Base-by-base conservation (phyloP, 345 rosid genomes). In the Aegle marmelos region DNA sequence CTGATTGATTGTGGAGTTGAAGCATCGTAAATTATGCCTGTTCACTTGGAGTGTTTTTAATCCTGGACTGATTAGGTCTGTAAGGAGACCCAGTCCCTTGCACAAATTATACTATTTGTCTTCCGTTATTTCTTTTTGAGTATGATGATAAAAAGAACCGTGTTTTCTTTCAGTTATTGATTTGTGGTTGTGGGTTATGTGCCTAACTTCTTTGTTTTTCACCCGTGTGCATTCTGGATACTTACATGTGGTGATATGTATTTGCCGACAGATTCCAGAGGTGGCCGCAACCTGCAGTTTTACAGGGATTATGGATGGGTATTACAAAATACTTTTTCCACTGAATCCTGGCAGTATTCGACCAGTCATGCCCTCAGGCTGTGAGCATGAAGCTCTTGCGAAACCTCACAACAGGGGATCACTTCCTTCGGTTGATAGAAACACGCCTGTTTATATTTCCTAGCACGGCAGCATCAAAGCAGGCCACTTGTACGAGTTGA, bases 251-350 rank as follows among this genome's bases (percentile, higher is more conserved):
- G 10, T 5, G 30, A 13, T 36, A 27, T 76, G 71, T 22, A 22
- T 45, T 68, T 16, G 31, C 13, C 24, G 33, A 76, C 89, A 93
- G 96, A 88, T 89, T 58, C 96, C 97, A 66, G 85, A 90, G 86
- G 91, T 95, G 19, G 97, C 97, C 6, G 86, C 79, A 7, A 92
- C 99, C 36, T 95, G 98, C 88, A 88, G 92, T 65, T 82, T 95
- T 36, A 45, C 78, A 0, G 97, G 87, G 5, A 95, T 84, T 31
- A 89, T 90, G 92, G 95, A 93, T 73, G 99, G 97, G 1, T 95
- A 93, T 86, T 95, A 91, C 89, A 85, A 73, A 76, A 83, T 88
- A 7, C 88, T 95, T 36, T 95, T 95, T 31, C 98, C 99, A 0
- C 81, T 93, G 37, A 95, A 95, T 79, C 98, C 99, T 2, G 93